Percentiles rank a stretch among this genome's conserved stretches.
Evolutionary conservation across 2,329 filamentous ascomycete species (phyloP).

Genomic region (Neofusicoccum sp.): DNA sequence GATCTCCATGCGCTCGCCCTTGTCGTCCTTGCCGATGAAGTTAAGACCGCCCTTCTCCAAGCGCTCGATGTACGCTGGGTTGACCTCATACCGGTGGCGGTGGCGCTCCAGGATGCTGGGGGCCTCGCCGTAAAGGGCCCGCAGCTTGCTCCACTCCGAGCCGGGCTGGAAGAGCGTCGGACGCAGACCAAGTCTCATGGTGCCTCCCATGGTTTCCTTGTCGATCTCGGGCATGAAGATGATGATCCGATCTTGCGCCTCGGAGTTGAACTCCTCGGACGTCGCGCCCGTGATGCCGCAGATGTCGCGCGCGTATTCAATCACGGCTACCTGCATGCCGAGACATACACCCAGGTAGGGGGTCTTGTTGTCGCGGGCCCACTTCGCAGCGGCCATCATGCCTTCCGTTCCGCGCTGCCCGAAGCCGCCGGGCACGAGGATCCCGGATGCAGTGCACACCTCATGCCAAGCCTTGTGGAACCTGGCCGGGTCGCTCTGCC

Average conservation of each 20-base stretch:
- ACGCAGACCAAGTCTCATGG: constrained; percentile 81
- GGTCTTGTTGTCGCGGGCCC: constrained; percentile 78
- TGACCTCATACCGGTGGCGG: constrained; percentile 89
- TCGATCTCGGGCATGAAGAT: constrained; percentile 92
- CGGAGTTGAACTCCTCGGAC: constrained; percentile 60
- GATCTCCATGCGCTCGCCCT: constrained; percentile 78
- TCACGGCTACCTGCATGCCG: constrained; percentile 89
- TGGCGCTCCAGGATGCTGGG: constrained; percentile 68
- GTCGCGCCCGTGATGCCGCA: constrained; percentile 63
- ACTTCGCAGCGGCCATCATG: constrained; percentile 86
- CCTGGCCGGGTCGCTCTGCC: constrained; percentile 65
- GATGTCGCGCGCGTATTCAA: constrained; percentile 81
- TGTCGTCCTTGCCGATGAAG: constrained; percentile 80
- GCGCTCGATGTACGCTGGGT: constrained; percentile 72
- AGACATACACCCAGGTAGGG: constrained; percentile 90
- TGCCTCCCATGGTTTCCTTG: constrained; percentile 76
- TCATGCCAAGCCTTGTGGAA: constrained; percentile 87
- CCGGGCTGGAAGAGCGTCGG: constrained; percentile 74
- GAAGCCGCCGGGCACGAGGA: constrained; percentile 77
- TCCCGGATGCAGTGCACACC: constrained; percentile 69
- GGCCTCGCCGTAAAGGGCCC: constrained; percentile 68
- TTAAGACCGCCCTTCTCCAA: constrained; percentile 70
- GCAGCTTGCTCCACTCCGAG: constrained; percentile 77
- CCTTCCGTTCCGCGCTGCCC: constrained; percentile 81
- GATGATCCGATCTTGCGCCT: constrained; percentile 70